Evolutionary conservation across 2,329 filamentous ascomycete genomes (phyloP).

Genomic region (Berkeleyomyces basicola): DNA sequence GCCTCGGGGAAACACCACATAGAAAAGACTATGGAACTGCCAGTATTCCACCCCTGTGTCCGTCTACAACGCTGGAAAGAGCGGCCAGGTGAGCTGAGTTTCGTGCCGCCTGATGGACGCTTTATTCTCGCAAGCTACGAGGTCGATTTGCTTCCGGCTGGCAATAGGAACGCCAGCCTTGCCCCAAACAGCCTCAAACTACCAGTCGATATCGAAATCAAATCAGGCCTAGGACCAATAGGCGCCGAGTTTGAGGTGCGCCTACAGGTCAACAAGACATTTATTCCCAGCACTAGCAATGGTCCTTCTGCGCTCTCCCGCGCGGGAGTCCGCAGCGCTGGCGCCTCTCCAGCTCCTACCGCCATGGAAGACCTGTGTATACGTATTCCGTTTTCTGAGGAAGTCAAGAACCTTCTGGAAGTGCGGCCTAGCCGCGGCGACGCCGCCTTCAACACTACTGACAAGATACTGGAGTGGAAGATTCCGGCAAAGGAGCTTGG

Average conservation of each 20-base stretch:
- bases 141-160: slow-evolving; percentile 68
- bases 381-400: slow-evolving; percentile 59
- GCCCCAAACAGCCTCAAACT: slow-evolving; percentile 53
- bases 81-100: slow-evolving; percentile 78
- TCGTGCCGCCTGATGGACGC: slow-evolving; percentile 83
- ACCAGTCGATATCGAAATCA: slow-evolving; percentile 67
- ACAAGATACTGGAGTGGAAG: slow-evolving; percentile 63
- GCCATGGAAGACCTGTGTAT: slow-evolving; percentile 60
- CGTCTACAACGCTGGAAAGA: slow-evolving; percentile 80
- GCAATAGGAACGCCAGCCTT: slow-evolving; percentile 37
- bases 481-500: slow-evolving; percentile 62
- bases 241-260: slow-evolving; percentile 84
- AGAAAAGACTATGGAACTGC: slow-evolving; percentile 59
- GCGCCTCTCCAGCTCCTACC: slow-evolving; percentile 32
- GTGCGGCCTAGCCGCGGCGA: slow-evolving; percentile 69
- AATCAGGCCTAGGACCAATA: slow-evolving; percentile 55
- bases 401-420: slow-evolving; percentile 70
- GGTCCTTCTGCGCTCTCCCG: slow-evolving; percentile 23
- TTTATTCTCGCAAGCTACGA: slow-evolving; percentile 93
- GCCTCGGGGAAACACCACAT: slow-evolving; percentile 69
- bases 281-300: slow-evolving; percentile 23
- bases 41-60: slow-evolving; percentile 93
- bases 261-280: slow-evolving; percentile 51
- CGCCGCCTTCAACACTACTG: slow-evolving; percentile 60
- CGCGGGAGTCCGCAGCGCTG: slow-evolving; percentile 29